These are phyloP conservation scores for Diaporthe ilicicola DNA, from an alignment of 2,329 filamentous ascomycete genomes.

Conservation along the genomic window DNA sequence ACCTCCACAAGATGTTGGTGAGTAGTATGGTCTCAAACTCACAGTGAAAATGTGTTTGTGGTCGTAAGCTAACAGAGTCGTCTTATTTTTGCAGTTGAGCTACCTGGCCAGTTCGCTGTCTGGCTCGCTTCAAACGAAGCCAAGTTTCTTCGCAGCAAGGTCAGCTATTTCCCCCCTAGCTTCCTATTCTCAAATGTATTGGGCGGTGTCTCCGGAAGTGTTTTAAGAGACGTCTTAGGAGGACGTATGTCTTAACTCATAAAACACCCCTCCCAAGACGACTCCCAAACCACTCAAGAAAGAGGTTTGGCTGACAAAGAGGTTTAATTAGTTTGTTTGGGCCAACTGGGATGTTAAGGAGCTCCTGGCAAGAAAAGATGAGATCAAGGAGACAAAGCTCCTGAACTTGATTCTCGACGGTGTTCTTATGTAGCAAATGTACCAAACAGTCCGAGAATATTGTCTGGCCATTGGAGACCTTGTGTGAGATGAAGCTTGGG, in stretches of 20 bases:
- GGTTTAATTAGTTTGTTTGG: slow-evolving; percentile 28
- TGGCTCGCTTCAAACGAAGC: slow-evolving; percentile 36
- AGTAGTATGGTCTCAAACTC: not conserved
- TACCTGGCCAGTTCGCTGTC: slow-evolving; percentile 33
- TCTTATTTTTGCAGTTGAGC: slow-evolving; percentile 24
- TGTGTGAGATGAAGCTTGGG: no score
- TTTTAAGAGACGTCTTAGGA: not conserved
- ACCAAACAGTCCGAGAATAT: not conserved
- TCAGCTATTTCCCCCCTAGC: not conserved
- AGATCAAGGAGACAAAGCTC: not conserved
- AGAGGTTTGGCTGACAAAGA: not conserved
- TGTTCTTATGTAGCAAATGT: slow-evolving; percentile 1
- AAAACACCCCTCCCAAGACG: not conserved
- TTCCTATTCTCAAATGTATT: not conserved
- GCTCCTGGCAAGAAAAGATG: slow-evolving; percentile 27
- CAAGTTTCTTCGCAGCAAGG: slow-evolving; percentile 28
- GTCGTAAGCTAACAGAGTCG: not conserved
- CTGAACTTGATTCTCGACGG: not conserved
- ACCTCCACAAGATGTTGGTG: slow-evolving; percentile 12
- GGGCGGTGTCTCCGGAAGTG: not conserved
- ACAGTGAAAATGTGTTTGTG: not conserved
- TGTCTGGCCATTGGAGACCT: not conserved
- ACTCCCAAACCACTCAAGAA: not conserved
- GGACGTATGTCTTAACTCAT: not conserved
- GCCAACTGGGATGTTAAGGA: slow-evolving; percentile 36